phyloP scores from a whole-genome alignment of 1,139 yeast genomes.

The Magnusiomyces fungicola region DNA sequence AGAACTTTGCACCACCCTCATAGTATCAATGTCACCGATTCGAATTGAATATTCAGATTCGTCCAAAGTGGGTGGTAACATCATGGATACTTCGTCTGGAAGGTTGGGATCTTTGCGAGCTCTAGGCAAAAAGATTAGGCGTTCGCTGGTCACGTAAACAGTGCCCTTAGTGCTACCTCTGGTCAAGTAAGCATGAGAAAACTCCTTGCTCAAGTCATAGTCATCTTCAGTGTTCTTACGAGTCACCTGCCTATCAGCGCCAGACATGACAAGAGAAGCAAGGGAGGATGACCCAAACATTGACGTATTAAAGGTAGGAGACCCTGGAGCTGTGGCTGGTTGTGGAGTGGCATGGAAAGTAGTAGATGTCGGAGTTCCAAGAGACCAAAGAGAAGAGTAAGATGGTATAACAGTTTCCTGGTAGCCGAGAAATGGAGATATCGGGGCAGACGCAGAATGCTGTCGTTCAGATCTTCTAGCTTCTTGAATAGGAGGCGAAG shows the following conservation, averaged over 20 bases:
- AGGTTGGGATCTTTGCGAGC: slow-evolving; percentile 4
- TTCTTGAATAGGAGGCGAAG: no score
- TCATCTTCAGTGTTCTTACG: slow-evolving; percentile 1
- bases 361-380: background rate
- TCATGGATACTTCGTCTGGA: no score
- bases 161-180: slow-evolving; percentile 23
- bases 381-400: background rate
- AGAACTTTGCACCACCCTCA: slow-evolving; percentile 25
- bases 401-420: no score
- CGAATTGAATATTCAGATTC: slow-evolving; percentile 23
- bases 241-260: no score
- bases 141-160: slow-evolving; percentile 28
- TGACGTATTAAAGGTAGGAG: background rate
- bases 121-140: slow-evolving; percentile 26
- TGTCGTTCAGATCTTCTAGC: no score
- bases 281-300: background rate
- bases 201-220: slow-evolving; percentile 13
- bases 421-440: no score
- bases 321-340: background rate
- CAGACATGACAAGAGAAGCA: background rate
- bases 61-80: background rate
- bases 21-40: slow-evolving; percentile 23
- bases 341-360: background rate
- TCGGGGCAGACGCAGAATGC: no score
- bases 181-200: slow-evolving; percentile 21